These are phyloP conservation scores for Rhodotorula sp. DNA, from an alignment of 1,284 basidiomycete genomes.

Conservation along the genomic window DNA sequence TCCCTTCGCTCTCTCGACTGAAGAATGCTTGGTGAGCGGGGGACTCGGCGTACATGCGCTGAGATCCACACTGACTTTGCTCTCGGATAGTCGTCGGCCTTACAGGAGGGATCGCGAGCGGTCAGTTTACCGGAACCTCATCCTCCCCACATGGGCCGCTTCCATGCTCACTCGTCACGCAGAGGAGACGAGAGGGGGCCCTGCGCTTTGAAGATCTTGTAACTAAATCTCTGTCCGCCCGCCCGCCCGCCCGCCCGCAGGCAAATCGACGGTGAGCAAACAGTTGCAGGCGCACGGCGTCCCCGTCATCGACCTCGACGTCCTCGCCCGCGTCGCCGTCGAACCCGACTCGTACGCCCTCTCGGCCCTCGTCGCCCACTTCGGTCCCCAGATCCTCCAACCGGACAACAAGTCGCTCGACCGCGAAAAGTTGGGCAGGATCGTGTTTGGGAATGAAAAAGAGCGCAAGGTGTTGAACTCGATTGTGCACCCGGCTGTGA, in stretches of 20 bases:
- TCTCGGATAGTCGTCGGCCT: slow-evolving; percentile 74
- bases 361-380: slow-evolving; percentile 63
- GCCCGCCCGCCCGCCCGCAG: slow-evolving; percentile 24
- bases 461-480: slow-evolving; percentile 73
- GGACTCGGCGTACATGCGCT: no score
- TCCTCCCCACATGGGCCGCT: neutral
- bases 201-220: no score
- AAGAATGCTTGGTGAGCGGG: neutral
- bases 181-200: no score
- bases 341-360: slow-evolving; percentile 77
- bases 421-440: slow-evolving; percentile 75
- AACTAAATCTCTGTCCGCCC: no score
- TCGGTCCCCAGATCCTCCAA: slow-evolving; percentile 69
- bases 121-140: slow-evolving; percentile 48
- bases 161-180: neutral
- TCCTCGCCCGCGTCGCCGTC: slow-evolving; percentile 83
- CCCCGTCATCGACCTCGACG: slow-evolving; percentile 87
- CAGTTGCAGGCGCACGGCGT: slow-evolving; percentile 63
- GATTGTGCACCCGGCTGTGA: slow-evolving; percentile 87
- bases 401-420: slow-evolving; percentile 67
- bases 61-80: neutral
- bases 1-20: neutral
- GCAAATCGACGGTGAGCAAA: slow-evolving; percentile 82
- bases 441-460: slow-evolving; percentile 75
- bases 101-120: slow-evolving; percentile 94